phyloP scores from a whole-genome alignment of 2,329 filamentous ascomycete species.

The Thelonectria blattea region DNA sequence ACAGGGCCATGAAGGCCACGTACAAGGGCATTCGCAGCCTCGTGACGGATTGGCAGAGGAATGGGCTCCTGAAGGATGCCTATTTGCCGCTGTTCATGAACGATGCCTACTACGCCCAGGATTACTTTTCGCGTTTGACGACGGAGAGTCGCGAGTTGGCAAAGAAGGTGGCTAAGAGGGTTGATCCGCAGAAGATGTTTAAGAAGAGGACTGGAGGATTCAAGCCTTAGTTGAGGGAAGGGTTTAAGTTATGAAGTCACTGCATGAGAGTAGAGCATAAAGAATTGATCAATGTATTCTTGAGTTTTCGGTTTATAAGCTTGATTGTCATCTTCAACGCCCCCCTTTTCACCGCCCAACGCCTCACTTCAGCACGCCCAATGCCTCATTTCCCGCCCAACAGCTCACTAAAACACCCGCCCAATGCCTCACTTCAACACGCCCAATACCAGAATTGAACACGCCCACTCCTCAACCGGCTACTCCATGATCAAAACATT shows the following conservation, averaged over 20 bases:
- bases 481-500: constrained; percentile 51
- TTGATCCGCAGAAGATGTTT: constrained; percentile 49
- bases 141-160: constrained; percentile 45
- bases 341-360: not conserved
- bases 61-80: constrained; percentile 41
- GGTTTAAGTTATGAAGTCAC: not conserved
- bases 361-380: too few relatives aligned
- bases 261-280: not conserved
- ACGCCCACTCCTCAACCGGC: constrained; percentile 1
- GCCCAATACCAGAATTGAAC: not conserved
- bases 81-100: constrained; percentile 53
- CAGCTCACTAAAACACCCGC: not conserved
- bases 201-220: constrained; percentile 49
- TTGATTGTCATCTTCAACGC: not conserved
- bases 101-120: constrained; percentile 49
- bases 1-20: constrained; percentile 25
- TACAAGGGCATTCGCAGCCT: constrained; percentile 5
- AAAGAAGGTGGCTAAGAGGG: constrained; percentile 40
- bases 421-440: too few relatives aligned
- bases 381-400: not conserved
- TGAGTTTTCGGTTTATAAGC: not conserved
- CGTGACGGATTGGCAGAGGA: constrained; percentile 34
- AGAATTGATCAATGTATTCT: not conserved
- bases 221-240: constrained; percentile 36
- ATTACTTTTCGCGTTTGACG: constrained; percentile 49